These are phyloP conservation scores for Mortierella hygrophila DNA, from an alignment of 192 early-diverging fungal genomes.

Conservation along the genomic window DNA sequence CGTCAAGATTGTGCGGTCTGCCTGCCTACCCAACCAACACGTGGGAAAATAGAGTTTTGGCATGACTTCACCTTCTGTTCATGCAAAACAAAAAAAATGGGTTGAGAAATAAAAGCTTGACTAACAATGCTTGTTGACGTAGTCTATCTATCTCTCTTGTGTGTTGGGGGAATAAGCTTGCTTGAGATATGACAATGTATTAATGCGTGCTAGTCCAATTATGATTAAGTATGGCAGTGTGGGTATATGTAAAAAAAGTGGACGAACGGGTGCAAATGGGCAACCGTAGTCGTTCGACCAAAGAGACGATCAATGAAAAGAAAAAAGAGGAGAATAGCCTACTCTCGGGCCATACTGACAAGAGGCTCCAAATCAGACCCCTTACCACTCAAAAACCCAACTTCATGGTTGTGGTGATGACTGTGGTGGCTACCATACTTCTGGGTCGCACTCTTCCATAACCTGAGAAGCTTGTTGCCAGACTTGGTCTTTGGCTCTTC, in stretches of 20 bases:
- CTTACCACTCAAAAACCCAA: background rate
- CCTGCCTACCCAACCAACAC: background rate
- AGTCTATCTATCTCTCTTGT: too few species aligned
- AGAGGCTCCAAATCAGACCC: slow-evolving; percentile 24
- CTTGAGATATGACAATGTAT: too few species aligned
- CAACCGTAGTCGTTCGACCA: too few species aligned
- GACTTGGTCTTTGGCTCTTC: background rate
- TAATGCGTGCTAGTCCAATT: too few species aligned
- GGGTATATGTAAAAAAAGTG: too few species aligned
- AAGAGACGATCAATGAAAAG: background rate
- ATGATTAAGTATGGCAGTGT: too few species aligned
- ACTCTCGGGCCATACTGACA: slow-evolving; percentile 7
- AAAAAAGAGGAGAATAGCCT: background rate
- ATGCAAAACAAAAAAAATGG: background rate
- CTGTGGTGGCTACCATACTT: background rate
- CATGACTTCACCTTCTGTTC: background rate
- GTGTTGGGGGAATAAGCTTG: too few species aligned
- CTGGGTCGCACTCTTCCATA: slow-evolving; percentile 41
- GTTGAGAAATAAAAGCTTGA: background rate
- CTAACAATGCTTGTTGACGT: too few species aligned
- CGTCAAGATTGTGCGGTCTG: background rate
- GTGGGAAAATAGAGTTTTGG: background rate
- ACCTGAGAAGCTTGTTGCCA: slow-evolving; percentile 14
- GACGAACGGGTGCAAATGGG: too few species aligned
- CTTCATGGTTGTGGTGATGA: background rate